These are phyloP conservation scores for Fusarium sp. DNA, from an alignment of 2,329 filamentous ascomycete genomes.

Conservation along the genomic window DNA sequence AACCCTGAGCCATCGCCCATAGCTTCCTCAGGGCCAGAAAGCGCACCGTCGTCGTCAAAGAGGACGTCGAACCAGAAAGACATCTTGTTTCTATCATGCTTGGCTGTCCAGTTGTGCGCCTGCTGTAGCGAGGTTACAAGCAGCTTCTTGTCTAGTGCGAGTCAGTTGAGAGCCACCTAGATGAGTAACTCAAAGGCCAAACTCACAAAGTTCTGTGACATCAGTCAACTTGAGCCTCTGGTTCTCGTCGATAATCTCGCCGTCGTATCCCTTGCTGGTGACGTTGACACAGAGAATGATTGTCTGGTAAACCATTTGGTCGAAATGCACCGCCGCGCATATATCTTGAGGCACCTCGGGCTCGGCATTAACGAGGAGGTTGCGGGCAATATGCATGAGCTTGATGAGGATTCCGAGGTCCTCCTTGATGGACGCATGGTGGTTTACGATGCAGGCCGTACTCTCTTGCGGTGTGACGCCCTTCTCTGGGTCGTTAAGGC, in stretches of 20 bases:
- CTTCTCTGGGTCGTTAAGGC: constrained; percentile 65
- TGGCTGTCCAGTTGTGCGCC: constrained; percentile 76
- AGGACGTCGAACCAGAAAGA: constrained; percentile 75
- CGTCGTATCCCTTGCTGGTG: constrained; percentile 75
- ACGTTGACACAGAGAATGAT: constrained; percentile 76
- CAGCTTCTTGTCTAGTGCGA: constrained; percentile 70
- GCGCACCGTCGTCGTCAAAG: constrained; percentile 67
- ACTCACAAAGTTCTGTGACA: constrained; percentile 73
- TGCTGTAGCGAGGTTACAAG: constrained; percentile 75
- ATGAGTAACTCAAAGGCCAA: not conserved
- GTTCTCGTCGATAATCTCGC: constrained; percentile 69
- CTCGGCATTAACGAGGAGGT: constrained; percentile 73
- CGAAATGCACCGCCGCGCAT: constrained; percentile 72
- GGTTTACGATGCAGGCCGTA: constrained; percentile 71
- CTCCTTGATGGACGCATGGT: constrained; percentile 70
- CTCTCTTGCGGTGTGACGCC: constrained; percentile 72
- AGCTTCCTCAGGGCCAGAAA: constrained; percentile 63
- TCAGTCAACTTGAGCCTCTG: constrained; percentile 70
- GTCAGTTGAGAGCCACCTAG: constrained; percentile 5
- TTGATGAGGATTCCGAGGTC: constrained; percentile 74
- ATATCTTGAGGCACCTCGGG: constrained; percentile 75
- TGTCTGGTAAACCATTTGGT: constrained; percentile 74
- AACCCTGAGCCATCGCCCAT: constrained; percentile 66
- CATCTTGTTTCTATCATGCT: constrained; percentile 78
- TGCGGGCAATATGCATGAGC: constrained; percentile 74